Percentiles rank a stretch among this genome's conserved stretches.
phyloP scores from a whole-genome alignment of 2,329 filamentous ascomycete species.

The Ophiostoma sp. region DNA sequence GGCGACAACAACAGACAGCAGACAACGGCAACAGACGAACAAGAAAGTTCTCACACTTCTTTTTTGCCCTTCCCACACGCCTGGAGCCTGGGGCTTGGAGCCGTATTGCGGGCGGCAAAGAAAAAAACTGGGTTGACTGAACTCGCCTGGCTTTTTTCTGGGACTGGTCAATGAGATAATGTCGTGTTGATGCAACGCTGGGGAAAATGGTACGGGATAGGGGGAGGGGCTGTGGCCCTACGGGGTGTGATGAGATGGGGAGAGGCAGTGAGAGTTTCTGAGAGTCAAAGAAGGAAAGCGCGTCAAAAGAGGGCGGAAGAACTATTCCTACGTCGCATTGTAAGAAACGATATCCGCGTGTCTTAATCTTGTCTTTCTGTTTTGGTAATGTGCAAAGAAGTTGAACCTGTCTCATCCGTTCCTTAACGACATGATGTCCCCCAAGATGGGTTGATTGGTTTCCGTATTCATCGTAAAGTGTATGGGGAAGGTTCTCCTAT shows the following conservation, averaged over 20 bases:
- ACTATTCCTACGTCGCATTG: not conserved
- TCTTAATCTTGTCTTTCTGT: not conserved
- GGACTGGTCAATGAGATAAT: not conserved
- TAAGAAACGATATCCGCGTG: not conserved
- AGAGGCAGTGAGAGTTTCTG: not conserved
- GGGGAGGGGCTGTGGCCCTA: not conserved
- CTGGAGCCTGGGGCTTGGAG: not conserved
- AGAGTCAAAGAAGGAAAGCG: not conserved
- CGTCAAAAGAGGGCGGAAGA: not conserved
- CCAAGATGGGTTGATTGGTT: not conserved
- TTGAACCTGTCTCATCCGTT: not conserved
- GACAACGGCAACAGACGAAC: not conserved
- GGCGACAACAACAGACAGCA: not conserved
- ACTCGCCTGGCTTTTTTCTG: not conserved
- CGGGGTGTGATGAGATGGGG: not conserved
- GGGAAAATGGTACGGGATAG: not conserved
- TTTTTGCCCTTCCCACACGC: not conserved
- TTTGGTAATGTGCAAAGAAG: not conserved
- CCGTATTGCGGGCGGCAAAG: not conserved
- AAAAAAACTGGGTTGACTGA: too few species aligned
- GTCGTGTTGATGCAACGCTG: constrained; percentile 6
- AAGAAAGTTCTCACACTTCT: not conserved
- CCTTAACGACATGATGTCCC: not conserved
- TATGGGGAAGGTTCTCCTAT: not conserved
- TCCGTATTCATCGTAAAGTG: not conserved